These are phyloP conservation scores for Aspergillus felis DNA, from an alignment of 2,329 filamentous ascomycete species.

Conservation along the genomic window DNA sequence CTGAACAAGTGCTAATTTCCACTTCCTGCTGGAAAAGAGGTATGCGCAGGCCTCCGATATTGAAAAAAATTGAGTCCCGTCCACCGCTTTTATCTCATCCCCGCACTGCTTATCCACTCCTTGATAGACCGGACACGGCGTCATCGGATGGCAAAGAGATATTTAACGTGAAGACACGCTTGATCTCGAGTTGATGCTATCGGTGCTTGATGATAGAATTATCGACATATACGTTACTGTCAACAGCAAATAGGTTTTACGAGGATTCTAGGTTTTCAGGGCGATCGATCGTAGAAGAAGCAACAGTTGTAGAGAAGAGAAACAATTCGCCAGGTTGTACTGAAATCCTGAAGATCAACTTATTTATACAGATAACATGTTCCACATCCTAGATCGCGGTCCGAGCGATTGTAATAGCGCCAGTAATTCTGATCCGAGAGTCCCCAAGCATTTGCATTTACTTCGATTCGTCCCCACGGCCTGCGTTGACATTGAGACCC, in stretches of 20 bases:
- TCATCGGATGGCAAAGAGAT: not conserved
- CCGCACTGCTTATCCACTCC: not conserved
- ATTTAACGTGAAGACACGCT: not conserved
- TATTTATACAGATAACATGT: slow-evolving; percentile 35
- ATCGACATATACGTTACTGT: not conserved
- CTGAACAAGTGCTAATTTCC: not conserved
- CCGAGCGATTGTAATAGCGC: slow-evolving; percentile 20
- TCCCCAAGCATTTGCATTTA: slow-evolving; percentile 19
- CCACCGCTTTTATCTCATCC: not conserved
- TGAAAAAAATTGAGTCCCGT: not conserved
- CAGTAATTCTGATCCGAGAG: slow-evolving; percentile 6
- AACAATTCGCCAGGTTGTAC: slow-evolving; percentile 25
- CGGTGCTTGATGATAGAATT: not conserved
- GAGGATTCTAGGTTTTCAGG: not conserved
- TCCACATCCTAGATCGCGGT: slow-evolving; percentile 16
- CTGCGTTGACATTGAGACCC: slow-evolving; percentile 72
- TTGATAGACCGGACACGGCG: not conserved
- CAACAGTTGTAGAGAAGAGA: slow-evolving; percentile 29
- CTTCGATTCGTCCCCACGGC: slow-evolving; percentile 27
- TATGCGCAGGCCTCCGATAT: not conserved
- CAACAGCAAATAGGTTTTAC: not conserved
- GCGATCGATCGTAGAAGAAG: not conserved
- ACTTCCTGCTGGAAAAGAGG: not conserved
- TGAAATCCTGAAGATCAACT: slow-evolving; percentile 29
- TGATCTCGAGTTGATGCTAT: not conserved